Evolutionary conservation across 352 stramenopile species (phyloP), one percentile per base, ranked within the genome.

Genomic region (Phytophthora citricola): DNA sequence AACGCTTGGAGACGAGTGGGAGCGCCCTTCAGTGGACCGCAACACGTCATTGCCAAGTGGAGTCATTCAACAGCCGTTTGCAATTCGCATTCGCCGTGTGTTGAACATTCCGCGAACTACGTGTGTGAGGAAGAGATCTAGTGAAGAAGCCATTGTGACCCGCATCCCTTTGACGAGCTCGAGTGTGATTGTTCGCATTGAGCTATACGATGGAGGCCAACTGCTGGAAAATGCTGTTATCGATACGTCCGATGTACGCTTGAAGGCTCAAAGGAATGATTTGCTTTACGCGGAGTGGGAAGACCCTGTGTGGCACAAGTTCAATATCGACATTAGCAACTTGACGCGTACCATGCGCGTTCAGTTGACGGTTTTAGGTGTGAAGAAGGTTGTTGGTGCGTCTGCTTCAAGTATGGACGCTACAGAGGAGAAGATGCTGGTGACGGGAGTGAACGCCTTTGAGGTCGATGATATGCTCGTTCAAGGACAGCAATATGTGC

Each of bases 41-140:
- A 80, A 68, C 27, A 20, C 58, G 12, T 72, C 73, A 17, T 59
- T 92, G 26, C 75, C 81, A 0, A 92, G 83, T 68, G 82, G 71
- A 3, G 53, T 77, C 20, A 75, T 93, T 27, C 75, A 85, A 55
- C 68, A 93, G 54, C 85, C 84, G 5, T 91, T 92, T 41, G 62
- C 74, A 15, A 79, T 95, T 31, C 82, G 82, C 48, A 83, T 95
- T 66, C 73, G 78, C n/a, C 87, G 87, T 2, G 81, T 95, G 10
- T 56, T 95, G 22, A 95, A 95, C 63, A 95, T 95, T 55, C 85
- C 85, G 29, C 85, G 87, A 6, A 79, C 68, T 9, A 95, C 87
- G 4, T 91, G 79, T 52, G 60, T 85, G 12, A 67, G 73, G 6
- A 92, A 91, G 53, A 76, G 85, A 15, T 85, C 85, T 0, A 91